Percentiles rank a stretch among this genome's conserved stretches.
Evolutionary conservation across 2,329 filamentous ascomycete genomes (phyloP).

Genomic region (Camillea tinctor): DNA sequence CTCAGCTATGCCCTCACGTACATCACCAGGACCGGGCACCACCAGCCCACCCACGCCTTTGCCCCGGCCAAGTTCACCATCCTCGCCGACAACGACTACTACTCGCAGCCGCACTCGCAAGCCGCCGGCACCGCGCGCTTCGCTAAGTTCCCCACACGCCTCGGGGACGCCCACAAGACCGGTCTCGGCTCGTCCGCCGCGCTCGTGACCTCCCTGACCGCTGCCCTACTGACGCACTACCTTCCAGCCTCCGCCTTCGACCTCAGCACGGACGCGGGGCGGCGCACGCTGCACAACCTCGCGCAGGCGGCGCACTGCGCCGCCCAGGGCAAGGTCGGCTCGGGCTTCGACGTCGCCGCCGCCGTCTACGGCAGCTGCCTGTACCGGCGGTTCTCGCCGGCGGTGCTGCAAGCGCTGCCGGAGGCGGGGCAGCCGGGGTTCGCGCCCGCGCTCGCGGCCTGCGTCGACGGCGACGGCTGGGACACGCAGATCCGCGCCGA

Average conservation of each 20-base stretch:
- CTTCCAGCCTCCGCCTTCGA: conserved; percentile 58
- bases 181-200: conserved; percentile 93
- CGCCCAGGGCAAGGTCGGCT: conserved; percentile 94
- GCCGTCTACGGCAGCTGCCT: conserved; percentile 89
- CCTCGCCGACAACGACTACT: conserved; percentile 94
- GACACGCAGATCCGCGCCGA: conserved; percentile 75
- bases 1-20: conserved; percentile 86
- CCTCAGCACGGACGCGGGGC: conserved; percentile 52
- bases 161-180: conserved; percentile 86
- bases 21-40: conserved; percentile 49
- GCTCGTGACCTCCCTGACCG: conserved; percentile 83
- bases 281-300: conserved; percentile 78
- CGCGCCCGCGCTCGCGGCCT: conserved; percentile 57
- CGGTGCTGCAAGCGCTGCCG: conserved; percentile 65
- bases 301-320: conserved; percentile 92
- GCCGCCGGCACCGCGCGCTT: conserved; percentile 53
- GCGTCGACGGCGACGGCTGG: conserved; percentile 71
- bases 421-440: conserved; percentile 68
- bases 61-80: conserved; percentile 76
- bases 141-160: conserved; percentile 71
- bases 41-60: conserved; percentile 49
- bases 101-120: conserved; percentile 63
- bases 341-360: conserved; percentile 90
- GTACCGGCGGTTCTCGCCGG: conserved; percentile 89
- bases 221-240: conserved; percentile 74